Conservation (phyloP, 257 asterid genomes). For the Solanum corneliomulleri region DNA sequence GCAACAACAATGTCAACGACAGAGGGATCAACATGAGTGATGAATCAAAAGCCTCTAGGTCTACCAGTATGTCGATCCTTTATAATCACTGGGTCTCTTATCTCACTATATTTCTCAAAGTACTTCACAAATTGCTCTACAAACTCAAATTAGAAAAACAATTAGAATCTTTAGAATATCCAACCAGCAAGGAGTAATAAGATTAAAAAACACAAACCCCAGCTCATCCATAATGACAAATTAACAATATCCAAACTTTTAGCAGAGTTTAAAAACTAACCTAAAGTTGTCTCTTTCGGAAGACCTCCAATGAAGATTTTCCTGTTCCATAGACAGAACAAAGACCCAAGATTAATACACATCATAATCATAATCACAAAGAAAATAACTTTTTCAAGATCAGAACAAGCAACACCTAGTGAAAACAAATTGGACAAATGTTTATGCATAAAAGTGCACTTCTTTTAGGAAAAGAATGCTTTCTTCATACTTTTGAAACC, state of each 20-base stretch:
- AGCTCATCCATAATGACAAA: background rate
- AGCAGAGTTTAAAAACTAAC: slow-evolving; percentile 15
- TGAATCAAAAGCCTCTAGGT: slow-evolving; percentile 92
- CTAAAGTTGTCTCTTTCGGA: slow-evolving; percentile 73
- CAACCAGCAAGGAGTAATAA: background rate
- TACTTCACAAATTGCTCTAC: slow-evolving; percentile 75
- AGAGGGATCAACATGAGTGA: slow-evolving; percentile 69
- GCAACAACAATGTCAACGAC: slow-evolving; percentile 79
- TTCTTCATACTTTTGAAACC: background rate
- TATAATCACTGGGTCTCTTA: slow-evolving; percentile 88
- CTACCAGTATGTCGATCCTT: slow-evolving; percentile 85
- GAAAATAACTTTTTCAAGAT: background rate
- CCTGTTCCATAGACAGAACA: slow-evolving; percentile 15
- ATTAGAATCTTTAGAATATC: background rate
- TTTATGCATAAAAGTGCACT: background rate
- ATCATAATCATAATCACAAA: background rate
- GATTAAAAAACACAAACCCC: background rate
- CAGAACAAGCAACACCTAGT: background rate
- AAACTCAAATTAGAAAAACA: background rate
- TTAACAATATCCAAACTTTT: background rate
- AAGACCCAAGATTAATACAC: background rate
- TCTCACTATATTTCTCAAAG: slow-evolving; percentile 90
- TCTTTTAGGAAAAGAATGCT: background rate
- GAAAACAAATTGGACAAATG: background rate
- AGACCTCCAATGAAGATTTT: slow-evolving; percentile 89